A percentile compares a stretch with the other conserved stretches of the same genome.
These are phyloP conservation scores for Cephaloascus fragrans DNA, from an alignment of 805 yeast genomes.

Conservation along the genomic window DNA sequence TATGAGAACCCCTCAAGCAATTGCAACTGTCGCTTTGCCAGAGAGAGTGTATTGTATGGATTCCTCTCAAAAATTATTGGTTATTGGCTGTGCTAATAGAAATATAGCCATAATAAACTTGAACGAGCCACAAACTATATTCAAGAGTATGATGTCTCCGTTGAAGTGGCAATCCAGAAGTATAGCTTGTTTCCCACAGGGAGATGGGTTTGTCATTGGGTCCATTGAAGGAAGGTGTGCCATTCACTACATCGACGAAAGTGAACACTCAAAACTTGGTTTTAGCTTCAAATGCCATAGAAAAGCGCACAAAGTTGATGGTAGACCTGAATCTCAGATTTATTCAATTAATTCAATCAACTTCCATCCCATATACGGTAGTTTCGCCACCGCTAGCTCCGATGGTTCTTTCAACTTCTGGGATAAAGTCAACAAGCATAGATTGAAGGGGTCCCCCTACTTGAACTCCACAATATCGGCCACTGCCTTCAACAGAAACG, in stretches of 20 bases:
- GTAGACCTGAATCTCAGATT: conserved; percentile 50
- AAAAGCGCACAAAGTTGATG: conserved; percentile 42
- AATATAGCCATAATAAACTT: conserved; percentile 71
- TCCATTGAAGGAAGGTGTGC: conserved; percentile 95
- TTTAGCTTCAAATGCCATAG: conserved; percentile 95
- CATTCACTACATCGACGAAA: conserved; percentile 81
- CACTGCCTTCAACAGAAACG: conserved; percentile 73
- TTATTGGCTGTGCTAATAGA: conserved; percentile 90
- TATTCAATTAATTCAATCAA: conserved; percentile 73
- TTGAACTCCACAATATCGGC: conserved; percentile 62
- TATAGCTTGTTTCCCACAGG: conserved; percentile 79
- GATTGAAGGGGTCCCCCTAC: conserved; percentile 72
- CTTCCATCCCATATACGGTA: conserved; percentile 86
- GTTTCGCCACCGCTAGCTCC: conserved; percentile 88
- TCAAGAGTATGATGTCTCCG: conserved; percentile 65
- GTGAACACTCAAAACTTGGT: conserved; percentile 59
- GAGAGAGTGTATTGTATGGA: conserved; percentile 92
- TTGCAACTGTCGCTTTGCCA: conserved; percentile 74
- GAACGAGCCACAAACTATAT: conserved; percentile 68
- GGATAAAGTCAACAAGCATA: conserved; percentile 89
- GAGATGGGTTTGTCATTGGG: conserved; percentile 88
- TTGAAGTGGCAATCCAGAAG: conserved; percentile 84
- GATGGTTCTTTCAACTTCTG: conserved; percentile 93
- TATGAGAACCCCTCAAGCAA: conserved; percentile 72
- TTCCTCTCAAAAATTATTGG: conserved; percentile 66